Evolutionary conservation across 2,329 filamentous ascomycete genomes (phyloP).

Genomic region (Clarireedia sp.): DNA sequence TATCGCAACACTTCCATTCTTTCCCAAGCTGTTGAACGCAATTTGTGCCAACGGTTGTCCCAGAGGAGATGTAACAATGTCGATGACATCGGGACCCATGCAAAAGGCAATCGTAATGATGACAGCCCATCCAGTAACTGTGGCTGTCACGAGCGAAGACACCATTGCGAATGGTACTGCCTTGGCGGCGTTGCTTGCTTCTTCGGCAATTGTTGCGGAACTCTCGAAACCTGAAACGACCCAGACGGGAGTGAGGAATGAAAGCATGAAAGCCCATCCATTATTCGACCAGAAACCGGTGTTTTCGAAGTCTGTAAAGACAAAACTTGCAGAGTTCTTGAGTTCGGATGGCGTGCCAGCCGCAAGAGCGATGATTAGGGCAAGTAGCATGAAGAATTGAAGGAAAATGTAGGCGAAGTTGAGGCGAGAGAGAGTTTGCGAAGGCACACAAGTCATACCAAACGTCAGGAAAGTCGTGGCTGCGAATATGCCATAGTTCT

Average conservation of each 20-base stretch:
- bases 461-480: slow-evolving; percentile 27
- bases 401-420: slow-evolving; percentile 27
- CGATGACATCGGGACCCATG: slow-evolving; percentile 40
- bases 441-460: slow-evolving; percentile 28
- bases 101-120: slow-evolving; percentile 50
- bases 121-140: slow-evolving; percentile 44
- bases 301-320: slow-evolving; percentile 26
- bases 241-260: slow-evolving; percentile 28
- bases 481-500: slow-evolving; percentile 28
- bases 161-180: slow-evolving; percentile 30
- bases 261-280: slow-evolving; percentile 29
- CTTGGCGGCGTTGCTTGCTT: slow-evolving; percentile 27
- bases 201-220: slow-evolving; percentile 28
- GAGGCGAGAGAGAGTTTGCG: slow-evolving; percentile 22
- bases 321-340: slow-evolving; percentile 25
- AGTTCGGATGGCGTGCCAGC: slow-evolving; percentile 23
- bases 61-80: slow-evolving; percentile 39
- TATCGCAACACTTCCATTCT: slow-evolving; percentile 38
- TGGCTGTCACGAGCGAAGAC: slow-evolving; percentile 22
- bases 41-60: slow-evolving; percentile 49
- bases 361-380: slow-evolving; percentile 25
- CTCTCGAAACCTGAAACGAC: slow-evolving; percentile 29
- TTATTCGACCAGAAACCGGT: slow-evolving; percentile 26
- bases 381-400: slow-evolving; percentile 27
- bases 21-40: slow-evolving; percentile 49